phyloP scores from a whole-genome alignment of 768 basidiomycete species.

The Boletus reticulatus region DNA sequence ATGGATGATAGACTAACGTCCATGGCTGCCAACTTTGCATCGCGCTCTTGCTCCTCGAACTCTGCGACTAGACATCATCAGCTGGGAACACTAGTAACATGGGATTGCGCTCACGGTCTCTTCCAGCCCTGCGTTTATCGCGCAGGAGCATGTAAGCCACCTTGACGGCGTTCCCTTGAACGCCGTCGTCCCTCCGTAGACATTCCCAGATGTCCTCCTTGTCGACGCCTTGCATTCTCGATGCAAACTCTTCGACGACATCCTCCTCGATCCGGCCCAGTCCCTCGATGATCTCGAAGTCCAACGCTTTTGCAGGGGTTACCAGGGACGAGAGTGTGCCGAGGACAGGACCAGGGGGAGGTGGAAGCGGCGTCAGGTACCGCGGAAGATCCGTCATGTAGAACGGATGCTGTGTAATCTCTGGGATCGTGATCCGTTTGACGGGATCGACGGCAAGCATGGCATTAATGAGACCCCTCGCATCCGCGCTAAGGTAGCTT shows the following conservation, averaged over 20 bases:
- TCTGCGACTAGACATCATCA: conserved; percentile 53
- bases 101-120: conserved; percentile 64
- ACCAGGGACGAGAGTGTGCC: conserved; percentile 73
- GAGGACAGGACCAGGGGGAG: conserved; percentile 72
- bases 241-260: conserved; percentile 70
- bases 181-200: conserved; percentile 77
- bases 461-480: conserved; percentile 71
- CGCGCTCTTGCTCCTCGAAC: conserved; percentile 83
- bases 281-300: conserved; percentile 88
- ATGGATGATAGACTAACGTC: conserved; percentile 57
- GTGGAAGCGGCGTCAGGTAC: conserved; percentile 84
- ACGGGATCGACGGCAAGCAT: conserved; percentile 97
- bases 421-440: conserved; percentile 89
- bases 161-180: conserved; percentile 89
- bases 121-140: conserved; percentile 81
- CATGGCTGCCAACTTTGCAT: conserved; percentile 74
- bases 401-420: conserved; percentile 90
- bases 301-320: conserved; percentile 60
- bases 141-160: conserved; percentile 93
- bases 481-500: conserved; percentile 73
- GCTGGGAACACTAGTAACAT: background rate
- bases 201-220: conserved; percentile 88
- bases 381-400: conserved; percentile 82
- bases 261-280: conserved; percentile 91
- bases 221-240: conserved; percentile 68